Evolutionary conservation across 2,329 filamentous ascomycete species (phyloP).

Genomic region (Curvularia hawaiiensis): DNA sequence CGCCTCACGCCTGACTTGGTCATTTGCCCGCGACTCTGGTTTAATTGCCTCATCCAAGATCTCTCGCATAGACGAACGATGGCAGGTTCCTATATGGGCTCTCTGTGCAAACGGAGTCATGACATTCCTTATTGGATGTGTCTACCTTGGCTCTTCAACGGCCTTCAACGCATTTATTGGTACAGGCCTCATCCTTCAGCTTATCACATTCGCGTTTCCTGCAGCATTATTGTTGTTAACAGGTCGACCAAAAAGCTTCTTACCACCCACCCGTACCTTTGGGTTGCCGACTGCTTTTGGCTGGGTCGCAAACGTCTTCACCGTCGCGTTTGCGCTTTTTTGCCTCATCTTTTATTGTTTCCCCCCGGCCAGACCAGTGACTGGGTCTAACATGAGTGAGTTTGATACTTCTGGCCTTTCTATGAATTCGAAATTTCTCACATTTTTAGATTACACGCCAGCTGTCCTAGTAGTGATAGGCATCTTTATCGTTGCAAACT

Average conservation of each 20-base stretch:
- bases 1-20: neutral
- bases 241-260: neutral
- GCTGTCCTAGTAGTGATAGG: neutral
- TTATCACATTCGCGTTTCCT: constrained; percentile 1
- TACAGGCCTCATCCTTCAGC: neutral
- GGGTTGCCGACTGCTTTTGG: neutral
- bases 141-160: neutral
- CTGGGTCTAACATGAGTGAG: neutral
- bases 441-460: neutral
- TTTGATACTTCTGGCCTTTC: neutral
- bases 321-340: neutral
- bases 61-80: neutral
- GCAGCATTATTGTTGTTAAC: neutral
- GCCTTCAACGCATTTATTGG: neutral
- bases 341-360: neutral
- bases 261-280: neutral
- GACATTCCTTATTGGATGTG: neutral
- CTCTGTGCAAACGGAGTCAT: neutral
- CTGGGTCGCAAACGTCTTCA: neutral
- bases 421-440: neutral
- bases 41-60: neutral
- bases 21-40: neutral
- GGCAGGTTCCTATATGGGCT: neutral
- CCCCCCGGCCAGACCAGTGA: neutral
- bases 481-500: neutral